phyloP scores from a whole-genome alignment of 805 yeast genomes.

The Cyberlindnera nakhonratchasimensis region DNA sequence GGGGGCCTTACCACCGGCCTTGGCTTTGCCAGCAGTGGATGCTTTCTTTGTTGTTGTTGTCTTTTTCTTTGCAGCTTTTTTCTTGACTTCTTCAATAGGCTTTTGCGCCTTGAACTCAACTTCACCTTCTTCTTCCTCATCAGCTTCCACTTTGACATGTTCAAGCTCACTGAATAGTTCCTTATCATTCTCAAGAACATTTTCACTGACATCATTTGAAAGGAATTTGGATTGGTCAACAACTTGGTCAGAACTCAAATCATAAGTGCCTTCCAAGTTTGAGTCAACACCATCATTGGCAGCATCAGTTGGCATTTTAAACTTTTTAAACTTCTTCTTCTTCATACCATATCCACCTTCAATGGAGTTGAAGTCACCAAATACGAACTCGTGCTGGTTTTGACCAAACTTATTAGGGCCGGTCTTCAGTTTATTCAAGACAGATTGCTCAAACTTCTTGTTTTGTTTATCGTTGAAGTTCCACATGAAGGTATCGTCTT shows the following conservation, averaged over 20 bases:
- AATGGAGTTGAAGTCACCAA: conserved; percentile 18
- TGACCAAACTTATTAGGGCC: conserved; percentile 24
- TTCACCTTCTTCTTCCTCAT: conserved; percentile 30
- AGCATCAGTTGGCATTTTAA: conserved; percentile 11
- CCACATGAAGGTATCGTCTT: conserved; percentile 24
- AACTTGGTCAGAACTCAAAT: conserved; percentile 23
- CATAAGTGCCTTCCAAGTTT: conserved; percentile 24
- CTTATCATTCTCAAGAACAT: conserved; percentile 21
- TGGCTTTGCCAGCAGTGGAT: conserved; percentile 14
- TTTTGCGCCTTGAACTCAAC: conserved; percentile 26
- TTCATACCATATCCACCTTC: conserved; percentile 20
- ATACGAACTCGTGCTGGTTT: conserved; percentile 18
- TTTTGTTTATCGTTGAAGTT: conserved; percentile 18
- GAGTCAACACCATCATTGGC: conserved; percentile 14
- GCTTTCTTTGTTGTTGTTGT: neutral
- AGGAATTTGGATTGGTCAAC: conserved; percentile 16
- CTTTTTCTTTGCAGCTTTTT: neutral
- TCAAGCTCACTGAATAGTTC: conserved; percentile 25
- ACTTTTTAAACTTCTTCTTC: conserved; percentile 24
- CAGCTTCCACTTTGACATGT: conserved; percentile 22
- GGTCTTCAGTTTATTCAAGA: conserved; percentile 17
- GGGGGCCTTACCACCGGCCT: conserved; percentile 8
- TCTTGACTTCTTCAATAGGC: conserved; percentile 22
- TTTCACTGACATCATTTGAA: conserved; percentile 13
- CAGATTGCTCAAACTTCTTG: conserved; percentile 23